Base-by-base conservation (phyloP, 257 asterid species). In the Asclepias syriaca region DNA sequence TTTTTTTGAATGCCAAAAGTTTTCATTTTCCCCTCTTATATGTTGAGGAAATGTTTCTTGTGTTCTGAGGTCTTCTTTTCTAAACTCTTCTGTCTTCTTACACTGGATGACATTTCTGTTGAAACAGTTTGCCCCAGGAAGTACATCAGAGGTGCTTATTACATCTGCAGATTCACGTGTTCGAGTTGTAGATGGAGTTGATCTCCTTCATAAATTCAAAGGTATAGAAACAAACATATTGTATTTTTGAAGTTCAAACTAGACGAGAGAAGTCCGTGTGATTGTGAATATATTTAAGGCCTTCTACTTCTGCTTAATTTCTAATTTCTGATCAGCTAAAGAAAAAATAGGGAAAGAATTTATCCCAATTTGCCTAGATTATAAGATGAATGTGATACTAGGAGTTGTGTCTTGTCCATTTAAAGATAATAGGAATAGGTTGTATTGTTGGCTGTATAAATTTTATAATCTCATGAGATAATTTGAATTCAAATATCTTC, bases 101-200 rank as follows among this genome's bases (percentile, higher is more conserved):
- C 66, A 65, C 61, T 71, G 83, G 77, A 71, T 75, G 80, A 75
- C 70, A 39, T 46, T 65, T 75, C 77, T 76, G 70, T 22, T 67
- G 76, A 68, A 67, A 77, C 94, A 95, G 99, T 95, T 95, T 81
- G 86, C 91, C 37, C 99, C 98, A 24, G 97, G 96, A 84, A 95
- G 99, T 84, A 74, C 92, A 50, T 85, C 96, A 66, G 99, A 95
- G 80, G 98, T 95, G 80, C 89, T 95, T 64, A 73, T 95, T 65
- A 92, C 99, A 48, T 95, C 99, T 64, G 96, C 98, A 37, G 99
- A 95, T 85, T 95, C 97, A 75, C 87, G 99, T 66, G 77, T 95
- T 77, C 87, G 98, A 63, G 96, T 92, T 79, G 66, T 95, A 60
- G 90, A 95, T 82, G 93, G 95, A 78, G 72, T 70, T 81, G 98